Percentiles rank a stretch among this genome's conserved stretches.
Conservation (phyloP, 176 grass and related monocot species). For the Carex littledalei region DNA sequence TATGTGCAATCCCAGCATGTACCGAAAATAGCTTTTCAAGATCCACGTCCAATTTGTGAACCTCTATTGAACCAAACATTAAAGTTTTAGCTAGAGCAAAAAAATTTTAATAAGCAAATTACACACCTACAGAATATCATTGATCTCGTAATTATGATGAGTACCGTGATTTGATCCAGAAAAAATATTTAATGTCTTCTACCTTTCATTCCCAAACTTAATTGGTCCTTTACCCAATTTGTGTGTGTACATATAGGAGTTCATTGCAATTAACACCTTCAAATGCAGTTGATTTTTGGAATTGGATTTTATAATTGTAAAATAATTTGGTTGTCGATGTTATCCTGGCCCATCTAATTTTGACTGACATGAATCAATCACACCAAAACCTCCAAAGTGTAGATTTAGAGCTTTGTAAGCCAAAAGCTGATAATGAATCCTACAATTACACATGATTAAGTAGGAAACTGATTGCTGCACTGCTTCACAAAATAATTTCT, state of each 20-base stretch:
- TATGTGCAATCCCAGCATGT: slow-evolving; percentile 95
- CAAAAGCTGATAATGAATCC: neutral
- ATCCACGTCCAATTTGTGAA: slow-evolving; percentile 78
- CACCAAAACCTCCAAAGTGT: neutral
- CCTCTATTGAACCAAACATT: slow-evolving; percentile 42
- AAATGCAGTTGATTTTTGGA: neutral
- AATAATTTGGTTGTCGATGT: neutral
- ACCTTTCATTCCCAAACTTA: neutral
- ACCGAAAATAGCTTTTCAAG: slow-evolving; percentile 56
- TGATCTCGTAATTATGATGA: neutral
- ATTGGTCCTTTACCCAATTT: neutral
- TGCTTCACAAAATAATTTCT: neutral
- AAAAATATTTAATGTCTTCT: neutral
- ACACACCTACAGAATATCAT: neutral
- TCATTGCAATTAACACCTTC: neutral
- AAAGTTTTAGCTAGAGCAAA: neutral
- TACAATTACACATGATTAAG: slow-evolving; percentile 1
- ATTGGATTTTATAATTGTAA: neutral
- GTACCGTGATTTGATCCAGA: neutral
- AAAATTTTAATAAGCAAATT: neutral
- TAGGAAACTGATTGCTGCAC: neutral
- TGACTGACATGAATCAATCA: neutral
- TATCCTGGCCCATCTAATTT: neutral
- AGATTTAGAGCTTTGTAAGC: neutral
- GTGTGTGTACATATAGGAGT: neutral